phyloP scores from a whole-genome alignment of 371 early-diverging fungal genomes.

The Mucor velutinosus region DNA sequence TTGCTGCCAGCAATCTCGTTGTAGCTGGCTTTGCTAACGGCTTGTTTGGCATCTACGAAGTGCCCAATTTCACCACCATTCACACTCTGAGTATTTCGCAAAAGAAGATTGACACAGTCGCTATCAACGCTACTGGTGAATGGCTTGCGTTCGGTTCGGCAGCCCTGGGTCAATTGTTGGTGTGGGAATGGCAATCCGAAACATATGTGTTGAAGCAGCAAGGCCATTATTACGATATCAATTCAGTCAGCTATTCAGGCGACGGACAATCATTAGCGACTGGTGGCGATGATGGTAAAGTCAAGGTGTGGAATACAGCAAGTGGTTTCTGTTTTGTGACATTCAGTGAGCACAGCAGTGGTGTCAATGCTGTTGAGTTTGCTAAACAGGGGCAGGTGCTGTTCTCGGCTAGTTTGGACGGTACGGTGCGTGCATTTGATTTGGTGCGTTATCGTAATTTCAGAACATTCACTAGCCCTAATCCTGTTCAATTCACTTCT shows the following conservation, averaged over 20 bases:
- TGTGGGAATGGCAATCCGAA: constrained; percentile 99
- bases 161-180: constrained; percentile 92
- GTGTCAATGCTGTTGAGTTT: constrained; percentile 87
- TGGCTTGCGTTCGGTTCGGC: constrained; percentile 97
- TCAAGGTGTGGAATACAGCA: constrained; percentile 96
- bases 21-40: constrained; percentile 92
- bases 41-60: constrained; percentile 96
- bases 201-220: constrained; percentile 97
- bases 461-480: constrained; percentile 94
- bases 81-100: constrained; percentile 95
- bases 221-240: constrained; percentile 95
- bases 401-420: constrained; percentile 94
- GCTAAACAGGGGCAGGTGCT: constrained; percentile 91
- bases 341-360: constrained; percentile 89
- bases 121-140: constrained; percentile 91
- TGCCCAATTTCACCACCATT: constrained; percentile 87
- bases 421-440: constrained; percentile 97
- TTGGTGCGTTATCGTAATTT: constrained; percentile 97
- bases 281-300: constrained; percentile 96
- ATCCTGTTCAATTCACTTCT: constrained; percentile 93
- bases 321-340: constrained; percentile 98
- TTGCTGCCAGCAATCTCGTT: constrained; percentile 71
- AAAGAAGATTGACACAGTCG: constrained; percentile 85
- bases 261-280: constrained; percentile 96
- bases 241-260: constrained; percentile 82